Evolutionary conservation across 768 basidiomycete genomes (phyloP).

Genomic region (Tulasnella sp.): DNA sequence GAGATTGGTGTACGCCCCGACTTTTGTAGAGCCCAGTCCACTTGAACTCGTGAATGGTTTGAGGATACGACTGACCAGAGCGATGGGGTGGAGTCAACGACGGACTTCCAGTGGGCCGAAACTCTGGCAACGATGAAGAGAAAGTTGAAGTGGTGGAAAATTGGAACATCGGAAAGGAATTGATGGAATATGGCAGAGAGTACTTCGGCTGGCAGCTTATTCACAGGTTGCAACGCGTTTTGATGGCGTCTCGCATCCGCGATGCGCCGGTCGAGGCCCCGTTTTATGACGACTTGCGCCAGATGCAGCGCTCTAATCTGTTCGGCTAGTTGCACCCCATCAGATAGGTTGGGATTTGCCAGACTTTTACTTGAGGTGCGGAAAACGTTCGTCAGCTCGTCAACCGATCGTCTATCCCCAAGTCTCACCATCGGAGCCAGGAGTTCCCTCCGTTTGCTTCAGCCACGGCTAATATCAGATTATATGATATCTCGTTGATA

Average conservation of each 20-base stretch:
- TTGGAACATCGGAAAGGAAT: not conserved
- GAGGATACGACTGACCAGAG: not conserved
- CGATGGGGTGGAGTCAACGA: not conserved
- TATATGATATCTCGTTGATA: not conserved
- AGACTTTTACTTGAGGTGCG: not conserved
- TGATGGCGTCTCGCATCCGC: not conserved
- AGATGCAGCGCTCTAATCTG: not conserved
- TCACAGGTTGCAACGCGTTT: not conserved
- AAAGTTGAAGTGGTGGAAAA: not conserved
- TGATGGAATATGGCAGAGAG: not conserved
- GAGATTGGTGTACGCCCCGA: not conserved
- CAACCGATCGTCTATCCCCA: not conserved
- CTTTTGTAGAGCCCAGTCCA: not conserved
- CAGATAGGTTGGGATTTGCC: not conserved
- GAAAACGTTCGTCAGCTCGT: not conserved
- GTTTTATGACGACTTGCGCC: not conserved
- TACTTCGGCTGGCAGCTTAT: not conserved
- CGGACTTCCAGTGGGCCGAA: not conserved
- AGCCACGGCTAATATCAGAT: not conserved
- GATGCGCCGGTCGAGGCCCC: not conserved
- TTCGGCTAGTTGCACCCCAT: not conserved
- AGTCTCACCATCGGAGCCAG: not conserved
- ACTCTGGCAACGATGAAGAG: not conserved
- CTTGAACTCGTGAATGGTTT: not conserved
- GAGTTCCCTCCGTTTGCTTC: not conserved